phyloP scores from a whole-genome alignment of 2,329 filamentous ascomycete genomes.

The Alternaria conjuncta region DNA sequence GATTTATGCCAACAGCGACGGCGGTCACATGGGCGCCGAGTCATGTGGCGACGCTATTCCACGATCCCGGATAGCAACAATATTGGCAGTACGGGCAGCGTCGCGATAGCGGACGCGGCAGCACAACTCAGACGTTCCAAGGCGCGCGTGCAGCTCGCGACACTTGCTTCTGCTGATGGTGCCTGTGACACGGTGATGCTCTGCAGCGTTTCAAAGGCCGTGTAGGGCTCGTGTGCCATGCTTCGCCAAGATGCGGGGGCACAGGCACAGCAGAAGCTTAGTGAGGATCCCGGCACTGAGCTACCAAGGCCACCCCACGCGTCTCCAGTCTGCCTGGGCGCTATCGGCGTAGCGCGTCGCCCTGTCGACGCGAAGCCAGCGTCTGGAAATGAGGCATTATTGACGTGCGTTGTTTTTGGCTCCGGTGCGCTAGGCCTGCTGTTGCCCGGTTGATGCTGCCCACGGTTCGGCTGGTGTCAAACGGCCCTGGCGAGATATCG shows the following conservation, averaged over 20 bases:
- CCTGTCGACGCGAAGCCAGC: background rate
- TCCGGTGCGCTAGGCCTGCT: conserved; percentile 11
- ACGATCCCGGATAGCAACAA: background rate
- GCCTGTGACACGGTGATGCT: background rate
- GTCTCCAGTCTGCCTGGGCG: conserved; percentile 8
- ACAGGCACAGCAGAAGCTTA: conserved; percentile 23
- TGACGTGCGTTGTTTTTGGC: conserved; percentile 7
- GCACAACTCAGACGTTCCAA: background rate
- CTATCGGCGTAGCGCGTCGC: conserved; percentile 15
- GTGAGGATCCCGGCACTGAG: conserved; percentile 18
- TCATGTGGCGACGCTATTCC: conserved; percentile 10
- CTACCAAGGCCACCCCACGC: conserved; percentile 18
- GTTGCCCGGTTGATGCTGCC: background rate
- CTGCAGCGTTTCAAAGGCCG: background rate
- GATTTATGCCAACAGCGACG: background rate
- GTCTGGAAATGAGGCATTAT: conserved; percentile 24
- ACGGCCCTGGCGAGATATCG: background rate
- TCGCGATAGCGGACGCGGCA: background rate
- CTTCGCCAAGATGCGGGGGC: conserved; percentile 17
- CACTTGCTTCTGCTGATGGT: background rate
- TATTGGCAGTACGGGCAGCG: conserved; percentile 5
- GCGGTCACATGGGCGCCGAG: background rate
- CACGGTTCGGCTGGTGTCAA: background rate
- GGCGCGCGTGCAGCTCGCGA: background rate
- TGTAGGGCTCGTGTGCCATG: background rate